These are phyloP conservation scores for Ploettnerulaceae sp. DNA, from an alignment of 2,329 filamentous ascomycete species.

Conservation along the genomic window DNA sequence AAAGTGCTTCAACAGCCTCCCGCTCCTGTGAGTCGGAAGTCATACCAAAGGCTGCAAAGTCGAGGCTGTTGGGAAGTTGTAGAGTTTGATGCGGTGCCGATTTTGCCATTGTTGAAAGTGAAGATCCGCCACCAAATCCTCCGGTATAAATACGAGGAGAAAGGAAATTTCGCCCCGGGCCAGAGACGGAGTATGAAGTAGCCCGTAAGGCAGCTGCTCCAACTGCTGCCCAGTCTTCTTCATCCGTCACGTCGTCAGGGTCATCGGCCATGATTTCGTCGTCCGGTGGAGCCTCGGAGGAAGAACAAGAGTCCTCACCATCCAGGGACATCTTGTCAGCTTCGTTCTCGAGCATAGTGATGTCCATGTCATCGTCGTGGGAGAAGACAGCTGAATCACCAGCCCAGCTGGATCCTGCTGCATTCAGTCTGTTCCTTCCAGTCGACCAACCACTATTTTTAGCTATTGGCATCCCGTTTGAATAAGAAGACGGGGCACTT, in stretches of 20 bases:
- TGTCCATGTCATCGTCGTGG: constrained; percentile 58
- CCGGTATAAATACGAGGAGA: constrained; percentile 46
- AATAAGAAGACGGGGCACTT: constrained; percentile 41
- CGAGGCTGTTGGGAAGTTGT: constrained; percentile 40
- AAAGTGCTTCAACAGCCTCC: constrained; percentile 74
- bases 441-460: constrained; percentile 41
- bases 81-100: constrained; percentile 28
- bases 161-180: constrained; percentile 46
- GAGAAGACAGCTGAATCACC: constrained; percentile 73
- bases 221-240: constrained; percentile 92
- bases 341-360: constrained; percentile 73
- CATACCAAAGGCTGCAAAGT: constrained; percentile 41
- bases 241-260: constrained; percentile 82
- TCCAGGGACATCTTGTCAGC: constrained; percentile 94
- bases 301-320: constrained; percentile 68
- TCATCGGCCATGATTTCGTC: constrained; percentile 69
- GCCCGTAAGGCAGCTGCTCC: constrained; percentile 79
- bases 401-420: constrained; percentile 56
- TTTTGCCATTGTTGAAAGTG: constrained; percentile 29
- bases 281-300: constrained; percentile 63
- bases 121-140: constrained; percentile 34
- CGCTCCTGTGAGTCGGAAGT: constrained; percentile 66
- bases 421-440: constrained; percentile 46
- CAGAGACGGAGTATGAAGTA: constrained; percentile 54
- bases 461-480: constrained; percentile 52